phyloP scores from a whole-genome alignment of 768 basidiomycete species.

The Rhizopogon vulgaris region DNA sequence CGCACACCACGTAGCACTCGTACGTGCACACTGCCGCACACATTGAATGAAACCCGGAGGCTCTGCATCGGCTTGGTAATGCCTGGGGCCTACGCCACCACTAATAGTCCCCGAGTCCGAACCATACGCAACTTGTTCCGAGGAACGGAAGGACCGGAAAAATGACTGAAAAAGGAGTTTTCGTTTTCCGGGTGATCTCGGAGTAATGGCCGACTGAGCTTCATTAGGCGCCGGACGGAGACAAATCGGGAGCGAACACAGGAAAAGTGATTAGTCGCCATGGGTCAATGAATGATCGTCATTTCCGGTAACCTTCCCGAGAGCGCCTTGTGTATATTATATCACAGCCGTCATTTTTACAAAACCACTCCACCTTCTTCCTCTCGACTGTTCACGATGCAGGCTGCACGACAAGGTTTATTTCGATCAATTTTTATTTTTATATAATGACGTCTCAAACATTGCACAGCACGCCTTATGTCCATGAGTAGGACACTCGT shows the following conservation, averaged over 20 bases:
- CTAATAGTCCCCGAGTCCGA: too few species aligned
- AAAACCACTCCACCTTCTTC: not conserved
- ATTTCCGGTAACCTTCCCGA: not conserved
- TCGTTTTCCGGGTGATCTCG: not conserved
- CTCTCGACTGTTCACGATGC: not conserved
- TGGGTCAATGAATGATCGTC: not conserved
- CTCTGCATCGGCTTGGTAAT: too few species aligned
- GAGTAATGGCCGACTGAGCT: not conserved
- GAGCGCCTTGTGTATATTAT: not conserved
- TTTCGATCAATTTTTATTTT: not conserved
- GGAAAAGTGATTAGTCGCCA: not conserved
- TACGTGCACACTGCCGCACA: too few species aligned
- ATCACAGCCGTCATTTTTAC: not conserved
- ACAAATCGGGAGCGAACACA: not conserved
- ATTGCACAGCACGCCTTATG: not conserved
- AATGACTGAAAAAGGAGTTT: too few species aligned
- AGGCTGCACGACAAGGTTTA: not conserved
- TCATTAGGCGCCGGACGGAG: not conserved
- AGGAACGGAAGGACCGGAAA: too few species aligned
- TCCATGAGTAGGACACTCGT: not conserved
- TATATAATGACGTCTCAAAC: not conserved
- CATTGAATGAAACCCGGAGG: too few species aligned
- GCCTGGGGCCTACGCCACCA: too few species aligned
- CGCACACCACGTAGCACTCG: too few species aligned
- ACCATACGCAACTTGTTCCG: too few species aligned